Conservation (phyloP, 2,329 filamentous ascomycete genomes). For the Uncinocarpus reesii region DNA sequence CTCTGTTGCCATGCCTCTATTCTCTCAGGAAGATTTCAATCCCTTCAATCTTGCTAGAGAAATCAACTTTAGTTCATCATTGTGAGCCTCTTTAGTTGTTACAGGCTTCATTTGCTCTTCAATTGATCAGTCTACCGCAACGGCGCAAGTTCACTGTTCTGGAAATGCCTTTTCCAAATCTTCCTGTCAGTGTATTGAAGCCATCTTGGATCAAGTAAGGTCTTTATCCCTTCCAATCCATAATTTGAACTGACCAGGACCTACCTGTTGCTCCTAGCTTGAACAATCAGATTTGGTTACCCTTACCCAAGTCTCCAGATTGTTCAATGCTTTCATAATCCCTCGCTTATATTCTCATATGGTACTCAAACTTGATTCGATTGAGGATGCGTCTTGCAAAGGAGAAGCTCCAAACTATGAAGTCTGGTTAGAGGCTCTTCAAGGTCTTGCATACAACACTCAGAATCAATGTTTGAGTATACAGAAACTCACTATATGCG, state of each 20-base stretch:
- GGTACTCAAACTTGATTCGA: background rate
- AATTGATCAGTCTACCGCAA: background rate
- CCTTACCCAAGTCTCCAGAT: background rate
- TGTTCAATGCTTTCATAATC: background rate
- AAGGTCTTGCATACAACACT: background rate
- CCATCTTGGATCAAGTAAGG: background rate
- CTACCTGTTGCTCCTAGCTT: background rate
- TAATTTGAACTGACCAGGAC: background rate
- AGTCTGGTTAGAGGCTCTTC: background rate
- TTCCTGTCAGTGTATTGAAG: background rate
- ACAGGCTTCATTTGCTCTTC: background rate
- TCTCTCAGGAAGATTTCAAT: background rate
- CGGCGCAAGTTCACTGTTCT: background rate
- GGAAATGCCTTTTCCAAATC: background rate
- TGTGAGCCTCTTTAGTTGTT: background rate
- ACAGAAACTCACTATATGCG: background rate
- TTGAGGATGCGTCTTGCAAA: background rate
- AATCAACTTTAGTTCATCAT: background rate
- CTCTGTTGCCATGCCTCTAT: background rate
- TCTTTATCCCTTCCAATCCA: background rate
- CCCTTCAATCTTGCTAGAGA: background rate
- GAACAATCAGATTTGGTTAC: background rate
- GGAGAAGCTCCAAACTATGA: background rate
- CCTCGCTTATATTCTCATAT: background rate
- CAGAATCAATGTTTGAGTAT: background rate